phyloP scores from a whole-genome alignment of 169 alveolate genomes.

The Miamiensis avidus region DNA sequence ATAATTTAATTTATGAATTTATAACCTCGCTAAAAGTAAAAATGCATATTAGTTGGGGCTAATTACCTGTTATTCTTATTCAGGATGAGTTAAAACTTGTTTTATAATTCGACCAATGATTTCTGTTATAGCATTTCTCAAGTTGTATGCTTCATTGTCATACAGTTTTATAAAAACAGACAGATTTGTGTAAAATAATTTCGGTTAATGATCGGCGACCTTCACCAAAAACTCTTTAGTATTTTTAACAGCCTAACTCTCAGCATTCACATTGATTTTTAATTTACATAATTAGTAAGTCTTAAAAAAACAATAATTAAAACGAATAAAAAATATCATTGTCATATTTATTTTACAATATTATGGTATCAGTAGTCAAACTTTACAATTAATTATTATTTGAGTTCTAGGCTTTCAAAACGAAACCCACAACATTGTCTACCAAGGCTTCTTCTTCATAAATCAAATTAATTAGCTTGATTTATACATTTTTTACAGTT shows the following conservation, averaged over 20 bases:
- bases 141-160: slow-evolving; percentile 77
- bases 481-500: slow-evolving; percentile 50
- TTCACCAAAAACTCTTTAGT: slow-evolving; percentile 62
- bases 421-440: slow-evolving; percentile 63
- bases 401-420: slow-evolving; percentile 17
- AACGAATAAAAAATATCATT: too few species aligned
- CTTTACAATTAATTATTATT: too few species aligned
- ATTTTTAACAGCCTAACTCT: slow-evolving; percentile 68
- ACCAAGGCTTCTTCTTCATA: slow-evolving; percentile 72
- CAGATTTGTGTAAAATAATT: slow-evolving; percentile 58
- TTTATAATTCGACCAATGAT: slow-evolving; percentile 64
- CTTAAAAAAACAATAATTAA: not conserved
- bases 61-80: slow-evolving; percentile 52
- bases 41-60: not conserved
- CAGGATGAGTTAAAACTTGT: slow-evolving; percentile 56
- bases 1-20: not conserved
- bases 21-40: too few species aligned
- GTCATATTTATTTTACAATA: slow-evolving; percentile 48
- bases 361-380: not conserved
- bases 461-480: slow-evolving; percentile 65
- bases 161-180: slow-evolving; percentile 62
- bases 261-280: slow-evolving; percentile 67
- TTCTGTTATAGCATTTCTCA: slow-evolving; percentile 72
- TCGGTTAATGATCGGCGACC: slow-evolving; percentile 60
- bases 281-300: slow-evolving; percentile 53